Evolutionary conservation across 805 yeast genomes (phyloP), one percentile per base, ranked within the genome.

Genomic region (Ogataea zsoltii): DNA sequence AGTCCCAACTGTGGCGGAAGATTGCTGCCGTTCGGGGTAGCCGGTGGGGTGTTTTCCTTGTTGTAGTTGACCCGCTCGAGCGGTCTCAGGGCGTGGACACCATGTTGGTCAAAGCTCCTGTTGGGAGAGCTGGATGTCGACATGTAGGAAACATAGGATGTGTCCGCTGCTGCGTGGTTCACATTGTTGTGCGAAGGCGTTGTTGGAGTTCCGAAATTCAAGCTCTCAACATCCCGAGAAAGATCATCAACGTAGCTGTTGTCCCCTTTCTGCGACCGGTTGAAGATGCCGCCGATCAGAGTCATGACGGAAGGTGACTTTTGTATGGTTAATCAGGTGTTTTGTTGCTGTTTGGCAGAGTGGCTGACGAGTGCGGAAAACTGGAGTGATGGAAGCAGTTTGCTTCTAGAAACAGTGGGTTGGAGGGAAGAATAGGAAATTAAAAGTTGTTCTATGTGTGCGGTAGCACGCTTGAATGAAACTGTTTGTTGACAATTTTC

Each of bases 41-140:
- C 44, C 1, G 60, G 53, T 3, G 75, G 71, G 4, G 66, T 63
- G 51, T 70, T 71, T 51, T 72, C 75, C 47, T 72, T 71, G 56
- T 70, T 76, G 51, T 64, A 69, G 43, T 63, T 73, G 49, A 75
- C 42, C 42, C 62, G 55, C 33, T 57, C 62, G 10, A 56, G 25
- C 13, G 61, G 57, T 42, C 60, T 51, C 35, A 48, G 38, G 26
- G 47, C 48, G 41, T 51, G 59, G 25, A 45, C 48, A 19, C 51
- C 52, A 21, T 45, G 51, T 40, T 44, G 62, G 43, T 54, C 61
- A 45, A 41, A 56, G 44, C 63, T 62, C 42, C 62, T 56, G 19
- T 53, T 60, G 33, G 68, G 68, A 3, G 68, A 65, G 37, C 54
- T 53, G 26, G 61, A 45, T 11, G 57, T 57, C 17, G 69, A 63